A percentile compares a stretch with the other conserved stretches of the same genome.
Evolutionary conservation across 768 basidiomycete genomes (phyloP).

Genomic region (Boletus rex-veris): DNA sequence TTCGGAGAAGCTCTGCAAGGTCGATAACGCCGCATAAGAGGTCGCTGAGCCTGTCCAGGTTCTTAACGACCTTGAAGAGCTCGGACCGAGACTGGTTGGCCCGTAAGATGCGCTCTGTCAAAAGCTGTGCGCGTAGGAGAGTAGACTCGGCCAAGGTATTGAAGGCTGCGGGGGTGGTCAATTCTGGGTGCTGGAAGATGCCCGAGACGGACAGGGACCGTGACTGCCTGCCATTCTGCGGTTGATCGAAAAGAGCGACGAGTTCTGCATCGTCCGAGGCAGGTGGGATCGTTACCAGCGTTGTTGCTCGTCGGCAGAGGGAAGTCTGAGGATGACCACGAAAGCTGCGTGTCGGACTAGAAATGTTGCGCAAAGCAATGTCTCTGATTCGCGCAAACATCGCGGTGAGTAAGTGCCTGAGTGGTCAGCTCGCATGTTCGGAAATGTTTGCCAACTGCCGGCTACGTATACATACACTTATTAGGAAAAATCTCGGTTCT

Average conservation of each 20-base stretch:
- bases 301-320: slow-evolving; percentile 34
- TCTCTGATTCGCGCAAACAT: slow-evolving; percentile 39
- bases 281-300: slow-evolving; percentile 50
- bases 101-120: slow-evolving; percentile 80
- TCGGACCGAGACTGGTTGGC: slow-evolving; percentile 72
- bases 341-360: slow-evolving; percentile 37
- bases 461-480: background rate
- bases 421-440: background rate
- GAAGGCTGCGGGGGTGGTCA: slow-evolving; percentile 69
- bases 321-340: slow-evolving; percentile 32
- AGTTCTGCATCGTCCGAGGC: slow-evolving; percentile 65
- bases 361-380: slow-evolving; percentile 39
- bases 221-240: slow-evolving; percentile 36
- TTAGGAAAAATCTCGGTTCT: slow-evolving; percentile 6
- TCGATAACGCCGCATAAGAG: slow-evolving; percentile 95
- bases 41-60: slow-evolving; percentile 94
- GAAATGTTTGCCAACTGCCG: background rate
- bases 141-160: slow-evolving; percentile 75
- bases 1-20: slow-evolving; percentile 88
- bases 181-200: slow-evolving; percentile 75
- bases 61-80: slow-evolving; percentile 86
- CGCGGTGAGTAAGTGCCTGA: background rate
- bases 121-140: slow-evolving; percentile 69
- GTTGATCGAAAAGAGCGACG: slow-evolving; percentile 69
- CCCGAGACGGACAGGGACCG: slow-evolving; percentile 61